These are phyloP conservation scores for Halenospora varia DNA, from an alignment of 495 filamentous ascomycete genomes.

Conservation along the genomic window DNA sequence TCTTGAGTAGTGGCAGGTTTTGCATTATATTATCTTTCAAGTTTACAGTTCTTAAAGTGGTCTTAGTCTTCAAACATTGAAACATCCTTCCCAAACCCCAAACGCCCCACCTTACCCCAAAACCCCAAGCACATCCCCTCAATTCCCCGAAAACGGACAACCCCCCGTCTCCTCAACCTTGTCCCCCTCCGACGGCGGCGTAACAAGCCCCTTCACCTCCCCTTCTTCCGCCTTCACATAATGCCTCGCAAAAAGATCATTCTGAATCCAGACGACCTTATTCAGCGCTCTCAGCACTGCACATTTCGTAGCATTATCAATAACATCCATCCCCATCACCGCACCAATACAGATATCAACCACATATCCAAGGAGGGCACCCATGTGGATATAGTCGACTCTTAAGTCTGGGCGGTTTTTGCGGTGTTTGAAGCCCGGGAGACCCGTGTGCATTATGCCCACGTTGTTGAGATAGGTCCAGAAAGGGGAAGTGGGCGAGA, in stretches of 20 bases:
- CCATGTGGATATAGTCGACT: conserved; percentile 36
- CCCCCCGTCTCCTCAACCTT: no score
- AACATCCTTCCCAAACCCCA: no score
- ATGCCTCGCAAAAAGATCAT: conserved; percentile 57
- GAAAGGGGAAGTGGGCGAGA: conserved; percentile 12
- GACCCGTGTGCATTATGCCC: conserved; percentile 36
- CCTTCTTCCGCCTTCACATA: conserved; percentile 10
- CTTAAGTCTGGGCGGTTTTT: conserved; percentile 30
- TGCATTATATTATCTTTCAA: no score
- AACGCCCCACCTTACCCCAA: no score
- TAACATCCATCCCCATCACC: conserved; percentile 26
- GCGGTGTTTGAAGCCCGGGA: conserved; percentile 34
- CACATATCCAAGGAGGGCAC: conserved; percentile 33
- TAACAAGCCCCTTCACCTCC: no score
- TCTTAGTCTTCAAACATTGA: no score
- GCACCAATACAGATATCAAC: conserved; percentile 31
- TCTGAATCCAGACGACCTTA: conserved; percentile 68
- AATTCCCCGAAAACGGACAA: no score
- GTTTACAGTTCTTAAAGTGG: no score
- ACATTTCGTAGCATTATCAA: conserved; percentile 17
- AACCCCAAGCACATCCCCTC: no score
- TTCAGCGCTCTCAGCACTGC: conserved; percentile 32
- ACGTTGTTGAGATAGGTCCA: conserved; percentile 39
- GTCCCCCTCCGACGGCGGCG: no score
- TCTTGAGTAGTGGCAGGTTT: no score